Conservation (phyloP, 441 rosid genomes). For the Brassica balearica region DNA sequence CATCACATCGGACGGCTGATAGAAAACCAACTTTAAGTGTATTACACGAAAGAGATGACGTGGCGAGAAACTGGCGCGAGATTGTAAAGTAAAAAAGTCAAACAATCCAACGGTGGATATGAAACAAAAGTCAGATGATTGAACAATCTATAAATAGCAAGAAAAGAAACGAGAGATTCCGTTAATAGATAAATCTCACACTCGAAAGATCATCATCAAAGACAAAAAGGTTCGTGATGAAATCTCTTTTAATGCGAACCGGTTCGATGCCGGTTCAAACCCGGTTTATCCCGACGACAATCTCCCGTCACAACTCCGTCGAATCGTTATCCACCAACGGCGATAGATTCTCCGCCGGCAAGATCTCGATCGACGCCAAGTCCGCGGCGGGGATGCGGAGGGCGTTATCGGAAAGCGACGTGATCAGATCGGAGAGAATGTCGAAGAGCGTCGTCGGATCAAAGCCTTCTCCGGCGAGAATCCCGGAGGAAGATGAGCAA, state of each 20-base stretch:
- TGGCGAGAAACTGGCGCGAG: constrained; percentile 9
- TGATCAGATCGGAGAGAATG: constrained; percentile 41
- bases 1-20: constrained; percentile 47
- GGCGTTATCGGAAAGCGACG: constrained; percentile 53
- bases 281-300: constrained; percentile 39
- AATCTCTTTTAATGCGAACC: constrained; percentile 57
- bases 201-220: constrained; percentile 7
- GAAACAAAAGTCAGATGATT: constrained; percentile 18
- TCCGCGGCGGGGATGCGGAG: constrained; percentile 48
- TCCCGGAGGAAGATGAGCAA: constrained; percentile 62
- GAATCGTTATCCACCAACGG: constrained; percentile 47
- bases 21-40: constrained; percentile 33
- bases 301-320: constrained; percentile 53
- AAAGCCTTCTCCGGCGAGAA: constrained; percentile 43
- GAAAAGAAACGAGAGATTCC: constrained; percentile 3
- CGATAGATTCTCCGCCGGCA: constrained; percentile 42
- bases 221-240: constrained; percentile 48
- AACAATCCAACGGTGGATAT: constrained; percentile 23
- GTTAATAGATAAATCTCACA: constrained; percentile 1
- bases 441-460: constrained; percentile 42
- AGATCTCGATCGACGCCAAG: constrained; percentile 53
- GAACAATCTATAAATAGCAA: constrained; percentile 33
- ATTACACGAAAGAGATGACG: constrained; percentile 15
- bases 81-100: constrained; percentile 12
- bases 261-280: constrained; percentile 56